Evolutionary conservation across 139 green algal genomes (phyloP).

Genomic region (Chlamydomonas schloesseri): DNA sequence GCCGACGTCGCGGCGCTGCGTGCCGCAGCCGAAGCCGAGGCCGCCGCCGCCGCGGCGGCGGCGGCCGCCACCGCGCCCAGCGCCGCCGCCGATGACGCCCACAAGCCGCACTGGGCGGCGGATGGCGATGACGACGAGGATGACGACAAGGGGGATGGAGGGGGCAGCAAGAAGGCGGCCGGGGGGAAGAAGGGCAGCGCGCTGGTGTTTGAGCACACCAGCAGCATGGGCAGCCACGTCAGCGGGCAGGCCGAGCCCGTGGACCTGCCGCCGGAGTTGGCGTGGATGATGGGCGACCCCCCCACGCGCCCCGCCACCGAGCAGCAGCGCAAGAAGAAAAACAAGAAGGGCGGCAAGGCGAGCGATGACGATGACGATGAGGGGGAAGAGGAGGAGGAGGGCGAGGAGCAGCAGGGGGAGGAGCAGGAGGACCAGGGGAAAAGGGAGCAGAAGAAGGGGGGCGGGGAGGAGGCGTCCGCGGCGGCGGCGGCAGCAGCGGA

Average conservation of each 20-base stretch:
- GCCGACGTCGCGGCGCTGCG: neutral
- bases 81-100: too few relatives aligned
- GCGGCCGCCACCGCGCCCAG: too few relatives aligned
- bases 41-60: too few relatives aligned
- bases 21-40: neutral
- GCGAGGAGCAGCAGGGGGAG: neutral
- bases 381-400: neutral
- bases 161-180: too few relatives aligned
- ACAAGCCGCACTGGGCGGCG: too few relatives aligned
- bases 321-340: neutral
- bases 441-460: neutral
- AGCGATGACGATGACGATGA: neutral
- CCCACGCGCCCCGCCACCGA: neutral
- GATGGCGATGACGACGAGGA: too few relatives aligned
- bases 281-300: neutral
- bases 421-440: neutral
- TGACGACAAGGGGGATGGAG: too few relatives aligned
- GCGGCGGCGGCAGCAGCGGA: too few relatives aligned
- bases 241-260: neutral
- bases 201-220: neutral
- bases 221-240: neutral
- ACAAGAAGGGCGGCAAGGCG: neutral
- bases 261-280: neutral
- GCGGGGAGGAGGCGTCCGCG: neutral
- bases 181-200: too few relatives aligned